These are phyloP conservation scores for Lactifluus rugatus DNA, from an alignment of 768 basidiomycete genomes.

Conservation along the genomic window DNA sequence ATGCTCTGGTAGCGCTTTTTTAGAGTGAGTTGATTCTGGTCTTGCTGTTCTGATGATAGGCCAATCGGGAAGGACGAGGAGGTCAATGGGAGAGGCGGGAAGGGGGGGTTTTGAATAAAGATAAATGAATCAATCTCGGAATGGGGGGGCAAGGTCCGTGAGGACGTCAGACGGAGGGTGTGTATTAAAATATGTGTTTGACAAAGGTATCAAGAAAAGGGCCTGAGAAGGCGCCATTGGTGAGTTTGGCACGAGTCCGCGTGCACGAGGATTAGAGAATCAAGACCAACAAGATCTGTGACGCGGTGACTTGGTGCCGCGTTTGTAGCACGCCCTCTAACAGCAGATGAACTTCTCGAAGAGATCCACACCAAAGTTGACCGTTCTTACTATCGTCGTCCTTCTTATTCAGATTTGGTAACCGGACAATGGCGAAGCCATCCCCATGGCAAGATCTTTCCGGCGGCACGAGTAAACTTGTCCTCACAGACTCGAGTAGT, in stretches of 20 bases:
- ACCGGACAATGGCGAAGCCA: constrained; percentile 15
- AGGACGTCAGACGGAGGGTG: constrained; percentile 4
- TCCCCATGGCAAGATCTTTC: constrained; percentile 10
- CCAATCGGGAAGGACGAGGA: not conserved
- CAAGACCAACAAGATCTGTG: constrained; percentile 9
- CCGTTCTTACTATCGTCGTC: not conserved
- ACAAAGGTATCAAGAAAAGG: constrained; percentile 2
- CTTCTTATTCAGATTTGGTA: constrained; percentile 9
- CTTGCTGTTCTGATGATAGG: not conserved
- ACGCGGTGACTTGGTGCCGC: constrained; percentile 18
- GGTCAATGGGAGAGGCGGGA: not conserved
- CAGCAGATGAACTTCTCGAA: constrained; percentile 17
- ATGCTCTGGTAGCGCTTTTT: constrained; percentile 15
- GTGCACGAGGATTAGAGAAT: constrained; percentile 14
- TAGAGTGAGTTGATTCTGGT: constrained; percentile 1
- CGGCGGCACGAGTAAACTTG: not conserved
- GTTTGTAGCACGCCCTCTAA: constrained; percentile 16
- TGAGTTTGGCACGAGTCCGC: constrained; percentile 1
- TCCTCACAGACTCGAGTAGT: not conserved
- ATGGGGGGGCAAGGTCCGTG: constrained; percentile 10
- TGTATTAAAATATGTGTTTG: constrained; percentile 15
- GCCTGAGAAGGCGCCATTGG: constrained; percentile 5
- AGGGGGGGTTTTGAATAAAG: constrained; percentile 1
- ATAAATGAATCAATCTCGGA: constrained; percentile 6
- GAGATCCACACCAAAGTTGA: constrained; percentile 6